phyloP scores from a whole-genome alignment of 2,329 filamentous ascomycete genomes.

The Achaetomium macrosporum region DNA sequence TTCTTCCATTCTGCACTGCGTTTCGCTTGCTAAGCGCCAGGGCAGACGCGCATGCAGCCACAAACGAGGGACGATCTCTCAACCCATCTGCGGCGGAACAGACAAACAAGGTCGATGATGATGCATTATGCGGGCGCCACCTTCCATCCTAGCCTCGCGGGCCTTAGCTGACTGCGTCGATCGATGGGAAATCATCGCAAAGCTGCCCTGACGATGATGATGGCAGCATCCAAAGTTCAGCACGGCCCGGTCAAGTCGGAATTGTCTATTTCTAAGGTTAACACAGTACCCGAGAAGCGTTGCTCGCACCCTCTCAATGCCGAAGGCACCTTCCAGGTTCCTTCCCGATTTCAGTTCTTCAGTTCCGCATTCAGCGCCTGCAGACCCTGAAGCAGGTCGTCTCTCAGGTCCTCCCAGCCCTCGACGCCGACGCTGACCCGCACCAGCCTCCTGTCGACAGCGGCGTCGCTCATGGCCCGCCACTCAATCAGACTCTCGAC shows the following conservation, averaged over 20 bases:
- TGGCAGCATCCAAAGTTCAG: background rate
- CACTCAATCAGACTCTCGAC: constrained; percentile 97
- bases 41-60: background rate
- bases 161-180: too few relatives aligned
- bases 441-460: constrained; percentile 66
- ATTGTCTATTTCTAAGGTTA: background rate
- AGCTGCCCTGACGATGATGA: too few relatives aligned
- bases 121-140: background rate
- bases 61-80: background rate
- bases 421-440: constrained; percentile 85
- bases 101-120: background rate
- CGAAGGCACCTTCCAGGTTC: background rate
- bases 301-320: background rate
- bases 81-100: too few relatives aligned
- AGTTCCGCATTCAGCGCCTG: constrained; percentile 40
- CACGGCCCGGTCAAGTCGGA: background rate
- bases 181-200: too few relatives aligned
- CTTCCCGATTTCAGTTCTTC: background rate
- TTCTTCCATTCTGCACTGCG: too few relatives aligned
- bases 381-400: constrained; percentile 66
- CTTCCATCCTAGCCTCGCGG: too few relatives aligned
- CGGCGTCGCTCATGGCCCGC: constrained; percentile 78
- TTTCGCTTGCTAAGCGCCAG: too few relatives aligned
- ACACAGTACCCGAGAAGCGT: background rate
- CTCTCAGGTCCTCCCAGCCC: constrained; percentile 73